A percentile compares a stretch with the other conserved stretches of the same genome.
Conservation (phyloP, 306 rosid species). For the Cicer cuneatum region DNA sequence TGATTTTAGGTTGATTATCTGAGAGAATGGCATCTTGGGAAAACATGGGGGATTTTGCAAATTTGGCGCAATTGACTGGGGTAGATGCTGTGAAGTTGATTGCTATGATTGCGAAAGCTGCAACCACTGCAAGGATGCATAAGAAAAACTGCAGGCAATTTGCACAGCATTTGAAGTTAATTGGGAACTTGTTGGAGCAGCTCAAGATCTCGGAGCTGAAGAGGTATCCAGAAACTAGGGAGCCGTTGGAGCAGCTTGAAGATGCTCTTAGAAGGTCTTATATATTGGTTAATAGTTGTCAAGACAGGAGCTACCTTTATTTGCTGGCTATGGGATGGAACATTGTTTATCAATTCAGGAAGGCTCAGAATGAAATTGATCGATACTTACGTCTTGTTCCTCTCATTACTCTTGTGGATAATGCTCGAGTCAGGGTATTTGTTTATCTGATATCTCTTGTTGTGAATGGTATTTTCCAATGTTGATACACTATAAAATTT, state of each 20-base stretch:
- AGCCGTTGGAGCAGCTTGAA: constrained; percentile 96
- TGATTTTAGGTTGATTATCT: constrained; percentile 45
- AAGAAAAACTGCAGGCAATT: constrained; percentile 94
- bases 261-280: constrained; percentile 91
- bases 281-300: constrained; percentile 87
- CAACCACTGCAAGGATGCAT: constrained; percentile 93
- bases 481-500: neutral
- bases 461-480: neutral
- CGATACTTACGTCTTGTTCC: constrained; percentile 87
- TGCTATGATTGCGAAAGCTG: constrained; percentile 84
- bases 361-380: constrained; percentile 97
- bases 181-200: constrained; percentile 91
- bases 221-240: constrained; percentile 89
- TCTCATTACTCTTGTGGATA: constrained; percentile 92
- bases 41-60: constrained; percentile 81
- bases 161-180: constrained; percentile 87
- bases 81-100: constrained; percentile 81
- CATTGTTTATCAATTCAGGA: constrained; percentile 92
- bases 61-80: constrained; percentile 86
- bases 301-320: constrained; percentile 88
- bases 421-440: constrained; percentile 94
- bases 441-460: constrained; percentile 27
- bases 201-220: constrained; percentile 96
- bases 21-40: constrained; percentile 80
- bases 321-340: constrained; percentile 98